Evolutionary conservation across 73 alveolate genomes (phyloP).

Genomic region (Chromera velia): DNA sequence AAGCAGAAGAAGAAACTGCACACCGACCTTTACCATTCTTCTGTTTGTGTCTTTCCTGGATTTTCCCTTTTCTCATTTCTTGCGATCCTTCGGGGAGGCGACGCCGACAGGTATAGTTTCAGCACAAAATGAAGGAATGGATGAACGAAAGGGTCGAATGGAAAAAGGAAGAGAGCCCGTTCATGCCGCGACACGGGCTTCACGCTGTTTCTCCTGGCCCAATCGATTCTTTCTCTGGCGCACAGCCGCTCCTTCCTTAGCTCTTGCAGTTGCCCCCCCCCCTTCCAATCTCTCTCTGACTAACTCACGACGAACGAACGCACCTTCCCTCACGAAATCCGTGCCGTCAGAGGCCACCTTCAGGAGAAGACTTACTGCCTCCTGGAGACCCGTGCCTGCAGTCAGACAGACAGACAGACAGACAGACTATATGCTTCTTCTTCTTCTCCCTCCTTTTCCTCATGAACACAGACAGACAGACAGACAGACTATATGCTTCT

Average conservation of each 20-base stretch:
- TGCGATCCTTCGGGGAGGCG: too few species aligned
- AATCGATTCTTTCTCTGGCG: background rate
- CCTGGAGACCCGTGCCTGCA: background rate
- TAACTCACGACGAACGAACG: conserved; percentile 49
- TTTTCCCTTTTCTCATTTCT: too few species aligned
- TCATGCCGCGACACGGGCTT: background rate
- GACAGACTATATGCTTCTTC: too few species aligned
- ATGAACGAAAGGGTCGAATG: background rate
- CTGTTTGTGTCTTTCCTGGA: background rate
- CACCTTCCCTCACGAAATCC: conserved; percentile 81
- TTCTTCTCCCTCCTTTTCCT: too few species aligned
- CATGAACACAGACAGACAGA: too few species aligned
- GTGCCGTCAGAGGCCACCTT: conserved; percentile 72
- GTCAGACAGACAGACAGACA: too few species aligned
- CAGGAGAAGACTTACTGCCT: conserved; percentile 69
- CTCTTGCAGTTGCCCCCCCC: too few species aligned
- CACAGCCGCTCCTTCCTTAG: background rate
- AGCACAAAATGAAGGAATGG: background rate
- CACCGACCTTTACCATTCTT: background rate
- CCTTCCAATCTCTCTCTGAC: too few species aligned
- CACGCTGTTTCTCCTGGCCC: too few species aligned
- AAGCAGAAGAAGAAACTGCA: background rate
- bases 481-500: too few species aligned
- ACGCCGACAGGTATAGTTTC: too few species aligned
- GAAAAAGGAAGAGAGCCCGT: background rate